These are phyloP conservation scores for Dalechampia spathulata DNA, from an alignment of 441 rosid species.

Conservation along the genomic window DNA sequence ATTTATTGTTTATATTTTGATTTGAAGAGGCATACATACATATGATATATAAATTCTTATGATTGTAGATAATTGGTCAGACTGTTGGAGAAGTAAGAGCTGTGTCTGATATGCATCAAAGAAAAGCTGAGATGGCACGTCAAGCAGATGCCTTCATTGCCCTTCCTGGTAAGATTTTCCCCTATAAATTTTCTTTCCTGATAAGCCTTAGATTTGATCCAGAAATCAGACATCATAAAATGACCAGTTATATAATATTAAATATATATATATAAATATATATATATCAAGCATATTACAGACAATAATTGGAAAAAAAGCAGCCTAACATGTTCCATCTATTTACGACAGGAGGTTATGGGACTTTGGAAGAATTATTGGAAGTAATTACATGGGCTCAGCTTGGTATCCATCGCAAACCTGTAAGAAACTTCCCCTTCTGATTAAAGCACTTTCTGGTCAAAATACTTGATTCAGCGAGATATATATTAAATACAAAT, in stretches of 20 bases:
- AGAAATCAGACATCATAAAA: background rate
- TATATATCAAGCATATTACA: too few relatives aligned
- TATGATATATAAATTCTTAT: background rate
- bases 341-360: conserved; percentile 73
- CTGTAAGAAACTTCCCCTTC: conserved; percentile 43
- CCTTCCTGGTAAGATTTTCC: conserved; percentile 57
- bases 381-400: conserved; percentile 98
- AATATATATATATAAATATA: background rate
- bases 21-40: too few relatives aligned
- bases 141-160: conserved; percentile 97
- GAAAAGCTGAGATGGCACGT: conserved; percentile 95
- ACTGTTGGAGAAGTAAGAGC: conserved; percentile 96
- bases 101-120: conserved; percentile 93
- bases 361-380: conserved; percentile 91
- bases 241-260: background rate
- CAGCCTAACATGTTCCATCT: background rate
- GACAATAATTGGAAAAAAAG: too few relatives aligned
- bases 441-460: too few relatives aligned
- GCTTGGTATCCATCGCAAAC: conserved; percentile 92
- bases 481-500: too few relatives aligned
- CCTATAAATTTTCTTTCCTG: background rate
- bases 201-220: conserved; percentile 1
- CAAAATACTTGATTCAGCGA: too few relatives aligned
- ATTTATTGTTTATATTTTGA: background rate
- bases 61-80: conserved; percentile 70